phyloP scores from a whole-genome alignment of 306 rosid species.

The Cicer pinnatifidum region DNA sequence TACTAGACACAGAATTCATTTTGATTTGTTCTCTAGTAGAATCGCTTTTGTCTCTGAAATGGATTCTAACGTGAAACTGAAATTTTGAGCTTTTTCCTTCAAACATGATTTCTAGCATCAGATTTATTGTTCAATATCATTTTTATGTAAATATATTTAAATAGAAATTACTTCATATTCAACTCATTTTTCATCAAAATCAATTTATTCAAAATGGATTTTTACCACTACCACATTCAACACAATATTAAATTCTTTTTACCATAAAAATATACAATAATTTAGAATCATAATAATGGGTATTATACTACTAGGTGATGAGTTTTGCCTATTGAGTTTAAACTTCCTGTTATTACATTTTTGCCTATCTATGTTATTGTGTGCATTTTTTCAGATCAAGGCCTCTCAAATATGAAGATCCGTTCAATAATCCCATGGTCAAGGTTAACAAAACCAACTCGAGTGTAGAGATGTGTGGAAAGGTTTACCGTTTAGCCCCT shows the following conservation, averaged over 20 bases:
- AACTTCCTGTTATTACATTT: neutral
- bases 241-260: too few relatives aligned
- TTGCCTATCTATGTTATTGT: conserved; percentile 29
- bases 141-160: neutral
- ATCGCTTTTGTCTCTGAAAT: neutral
- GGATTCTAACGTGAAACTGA: neutral
- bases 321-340: neutral
- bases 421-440: conserved; percentile 87
- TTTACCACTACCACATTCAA: neutral
- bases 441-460: conserved; percentile 78
- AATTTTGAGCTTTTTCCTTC: neutral
- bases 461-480: conserved; percentile 90
- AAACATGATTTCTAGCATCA: neutral
- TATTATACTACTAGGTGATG: neutral
- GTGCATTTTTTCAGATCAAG: conserved; percentile 60
- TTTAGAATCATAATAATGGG: neutral
- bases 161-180: neutral
- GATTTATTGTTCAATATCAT: neutral
- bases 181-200: neutral
- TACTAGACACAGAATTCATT: neutral
- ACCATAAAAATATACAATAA: too few relatives aligned
- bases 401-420: conserved; percentile 91
- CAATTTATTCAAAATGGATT: neutral
- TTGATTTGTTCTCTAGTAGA: neutral
- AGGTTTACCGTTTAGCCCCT: conserved; percentile 90